Conservation (phyloP, 352 stramenopile genomes). For the Globisporangium cylindrosporum region DNA sequence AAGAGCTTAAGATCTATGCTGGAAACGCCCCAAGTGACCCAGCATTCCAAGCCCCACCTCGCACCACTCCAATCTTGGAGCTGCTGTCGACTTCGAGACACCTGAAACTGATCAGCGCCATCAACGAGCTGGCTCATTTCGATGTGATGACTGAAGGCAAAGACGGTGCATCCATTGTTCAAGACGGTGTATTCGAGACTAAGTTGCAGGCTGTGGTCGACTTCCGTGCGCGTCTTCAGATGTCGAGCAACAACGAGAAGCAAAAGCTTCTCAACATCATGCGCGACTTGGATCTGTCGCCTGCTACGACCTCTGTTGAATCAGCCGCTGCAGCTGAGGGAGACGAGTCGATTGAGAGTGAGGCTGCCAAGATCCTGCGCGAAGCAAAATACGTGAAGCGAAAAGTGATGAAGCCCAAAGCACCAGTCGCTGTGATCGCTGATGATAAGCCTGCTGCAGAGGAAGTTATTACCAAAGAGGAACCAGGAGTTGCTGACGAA, state of each 20-base stretch:
- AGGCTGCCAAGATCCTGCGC: slow-evolving; percentile 16
- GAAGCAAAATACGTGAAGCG: slow-evolving; percentile 24
- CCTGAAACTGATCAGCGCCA: slow-evolving; percentile 67
- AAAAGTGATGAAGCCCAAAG: slow-evolving; percentile 16
- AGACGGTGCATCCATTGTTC: slow-evolving; percentile 16
- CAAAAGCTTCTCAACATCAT: slow-evolving; percentile 49
- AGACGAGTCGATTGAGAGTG: background rate
- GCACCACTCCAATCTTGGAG: slow-evolving; percentile 54
- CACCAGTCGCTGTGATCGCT: background rate
- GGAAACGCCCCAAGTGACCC: slow-evolving; percentile 41
- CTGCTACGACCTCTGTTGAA: background rate
- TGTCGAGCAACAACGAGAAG: slow-evolving; percentile 70
- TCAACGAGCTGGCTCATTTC: slow-evolving; percentile 71
- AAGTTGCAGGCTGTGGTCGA: slow-evolving; percentile 72
- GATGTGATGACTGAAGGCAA: slow-evolving; percentile 33
- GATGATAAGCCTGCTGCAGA: background rate
- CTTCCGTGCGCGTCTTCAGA: slow-evolving; percentile 66
- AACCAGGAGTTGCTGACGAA: background rate
- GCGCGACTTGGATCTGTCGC: slow-evolving; percentile 29
- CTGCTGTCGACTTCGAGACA: slow-evolving; percentile 70
- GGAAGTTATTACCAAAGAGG: background rate
- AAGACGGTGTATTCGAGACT: slow-evolving; percentile 44
- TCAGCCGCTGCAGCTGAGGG: background rate
- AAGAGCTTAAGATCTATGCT: slow-evolving; percentile 71
- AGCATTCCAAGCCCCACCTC: slow-evolving; percentile 50